Base-by-base conservation (phyloP, 768 basidiomycete genomes). In the Fomitopsis pulvina region DNA sequence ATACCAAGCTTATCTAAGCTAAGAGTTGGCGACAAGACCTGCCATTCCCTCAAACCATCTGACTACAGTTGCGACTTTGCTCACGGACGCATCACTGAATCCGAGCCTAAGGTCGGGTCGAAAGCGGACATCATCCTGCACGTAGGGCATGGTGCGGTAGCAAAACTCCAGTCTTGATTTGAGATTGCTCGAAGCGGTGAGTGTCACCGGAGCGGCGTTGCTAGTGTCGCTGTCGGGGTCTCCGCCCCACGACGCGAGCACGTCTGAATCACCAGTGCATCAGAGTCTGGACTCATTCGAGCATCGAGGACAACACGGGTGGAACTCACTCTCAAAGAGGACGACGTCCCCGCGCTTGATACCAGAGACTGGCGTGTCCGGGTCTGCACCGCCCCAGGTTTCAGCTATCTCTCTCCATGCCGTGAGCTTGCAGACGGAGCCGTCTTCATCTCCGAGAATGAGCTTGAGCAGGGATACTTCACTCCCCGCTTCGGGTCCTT, bases 371-470 rank as follows among this genome's bases (percentile, higher is more conserved):
- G 48, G 12, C 4, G 28, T 74, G 10, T 68, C 62, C 2, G 63
- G 64, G 6, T 70, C 64, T 9, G 70, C 68, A 1, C 72, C 74
- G 25, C 83, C 85, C 88, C 87, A 90, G 0, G 65, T 63, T 39
- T 89, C 83, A 10, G 89, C 89, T 3, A 77, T 68, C 41, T 89
- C 83, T 48, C 87, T 70, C 89, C 89, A 92, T 11, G 83, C 87
- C 3, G 84, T 85, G 16, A 91, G 63, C 65, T 83, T 87, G 58
- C 79, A 79, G 6, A 90, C 74, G 1, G 66, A 72, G 1, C 83
- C 83, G 25, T 77, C 77, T 47, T 88, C 85, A 57, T 90, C 86
- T 9, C 85, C 84, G 22, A 91, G 64, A 41, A 91, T 78, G 59
- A 89, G 69, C 59, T 80, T 85, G 25, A 91, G 64, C 38, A 91